A percentile compares a stretch with the other conserved stretches of the same genome.
Conservation (phyloP, 805 yeast genomes). For the Wickerhamomyces silvicola region DNA sequence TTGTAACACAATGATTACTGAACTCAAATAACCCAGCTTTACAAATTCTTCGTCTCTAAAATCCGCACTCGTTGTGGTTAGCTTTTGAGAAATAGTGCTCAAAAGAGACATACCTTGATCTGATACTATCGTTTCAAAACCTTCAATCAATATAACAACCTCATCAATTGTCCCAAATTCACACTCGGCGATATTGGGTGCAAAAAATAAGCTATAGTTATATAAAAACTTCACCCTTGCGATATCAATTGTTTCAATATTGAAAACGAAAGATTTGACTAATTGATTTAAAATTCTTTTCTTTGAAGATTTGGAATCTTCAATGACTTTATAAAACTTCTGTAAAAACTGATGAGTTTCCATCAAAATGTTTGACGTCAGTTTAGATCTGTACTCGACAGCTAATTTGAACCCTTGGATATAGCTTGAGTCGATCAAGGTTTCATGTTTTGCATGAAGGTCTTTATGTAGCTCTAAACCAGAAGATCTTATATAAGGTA, state of each 20-base stretch:
- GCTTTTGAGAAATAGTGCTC: no score
- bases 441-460: constrained; percentile 60
- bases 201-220: constrained; percentile 28
- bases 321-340: constrained; percentile 37
- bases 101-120: constrained; percentile 9
- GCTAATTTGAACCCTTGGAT: constrained; percentile 57
- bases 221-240: constrained; percentile 14
- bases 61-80: no score
- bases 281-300: constrained; percentile 34
- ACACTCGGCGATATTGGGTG: constrained; percentile 33
- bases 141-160: constrained; percentile 35
- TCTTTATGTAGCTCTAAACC: constrained; percentile 50
- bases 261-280: constrained; percentile 25
- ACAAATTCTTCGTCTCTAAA: no score
- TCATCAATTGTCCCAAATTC: constrained; percentile 45
- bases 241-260: constrained; percentile 20
- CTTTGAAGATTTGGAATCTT: constrained; percentile 31
- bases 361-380: constrained; percentile 20
- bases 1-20: no score
- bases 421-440: constrained; percentile 61
- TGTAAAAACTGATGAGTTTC: constrained; percentile 30
- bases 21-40: no score
- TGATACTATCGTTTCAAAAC: constrained; percentile 28
- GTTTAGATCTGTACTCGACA: constrained; percentile 33
- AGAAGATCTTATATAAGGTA: constrained; percentile 33